These are phyloP conservation scores for Pelargonium myrrhifolium DNA, from an alignment of 441 rosid species.

Conservation along the genomic window DNA sequence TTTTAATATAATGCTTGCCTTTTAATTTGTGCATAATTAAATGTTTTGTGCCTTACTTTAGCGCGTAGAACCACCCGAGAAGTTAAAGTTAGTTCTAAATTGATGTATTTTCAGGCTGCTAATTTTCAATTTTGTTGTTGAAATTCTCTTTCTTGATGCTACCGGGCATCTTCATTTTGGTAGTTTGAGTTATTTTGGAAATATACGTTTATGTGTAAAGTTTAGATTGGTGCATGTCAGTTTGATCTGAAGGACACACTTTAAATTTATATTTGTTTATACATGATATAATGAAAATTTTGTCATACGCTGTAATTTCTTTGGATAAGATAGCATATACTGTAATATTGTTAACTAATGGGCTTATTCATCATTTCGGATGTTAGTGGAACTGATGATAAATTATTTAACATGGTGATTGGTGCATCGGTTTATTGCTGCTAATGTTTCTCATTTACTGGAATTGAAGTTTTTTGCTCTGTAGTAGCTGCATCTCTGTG, in stretches of 20 bases:
- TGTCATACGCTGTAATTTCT: too few species aligned
- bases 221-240: too few species aligned
- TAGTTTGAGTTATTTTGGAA: too few species aligned
- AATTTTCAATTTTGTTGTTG: background rate
- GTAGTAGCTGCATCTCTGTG: background rate
- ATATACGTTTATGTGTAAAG: too few species aligned
- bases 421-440: background rate
- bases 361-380: too few species aligned
- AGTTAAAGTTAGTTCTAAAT: background rate
- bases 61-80: too few species aligned
- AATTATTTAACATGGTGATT: too few species aligned
- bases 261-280: background rate
- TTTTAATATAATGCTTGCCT: background rate
- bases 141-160: background rate
- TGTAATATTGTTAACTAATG: too few species aligned
- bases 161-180: background rate
- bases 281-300: too few species aligned
- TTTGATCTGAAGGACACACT: background rate
- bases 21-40: background rate
- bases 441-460: background rate
- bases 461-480: background rate
- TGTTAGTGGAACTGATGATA: too few species aligned
- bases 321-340: too few species aligned
- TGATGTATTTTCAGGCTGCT: background rate
- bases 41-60: too few species aligned